Evolutionary conservation across 257 asterid species (phyloP).

Genomic region (Pogostemon cablin): DNA sequence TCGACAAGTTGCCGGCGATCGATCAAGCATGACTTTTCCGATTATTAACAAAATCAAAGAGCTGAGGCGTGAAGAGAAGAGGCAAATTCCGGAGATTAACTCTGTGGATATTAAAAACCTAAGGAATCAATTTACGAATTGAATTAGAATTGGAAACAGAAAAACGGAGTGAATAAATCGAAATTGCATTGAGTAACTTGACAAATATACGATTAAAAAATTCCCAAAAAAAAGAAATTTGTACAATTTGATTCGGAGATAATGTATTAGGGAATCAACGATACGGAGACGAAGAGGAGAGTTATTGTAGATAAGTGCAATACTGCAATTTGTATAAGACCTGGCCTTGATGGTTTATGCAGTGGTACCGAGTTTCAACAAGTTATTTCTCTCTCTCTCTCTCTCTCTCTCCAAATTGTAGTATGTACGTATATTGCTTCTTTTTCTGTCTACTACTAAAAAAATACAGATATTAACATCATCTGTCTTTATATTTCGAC

Average conservation of each 20-base stretch:
- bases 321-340: not conserved
- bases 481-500: constrained; percentile 36
- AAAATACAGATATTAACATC: constrained; percentile 39
- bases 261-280: constrained; percentile 27
- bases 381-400: constrained; percentile 12
- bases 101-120: constrained; percentile 26
- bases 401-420: constrained; percentile 16
- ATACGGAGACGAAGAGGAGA: constrained; percentile 25
- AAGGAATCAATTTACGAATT: constrained; percentile 29
- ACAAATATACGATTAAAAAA: constrained; percentile 22
- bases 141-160: constrained; percentile 30
- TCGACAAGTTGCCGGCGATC: constrained; percentile 44
- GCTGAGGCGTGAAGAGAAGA: constrained; percentile 17
- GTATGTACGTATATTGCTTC: not conserved
- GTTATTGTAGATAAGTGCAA: constrained; percentile 27
- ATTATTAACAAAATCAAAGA: constrained; percentile 25
- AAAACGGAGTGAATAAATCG: constrained; percentile 37
- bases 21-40: constrained; percentile 52
- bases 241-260: constrained; percentile 4
- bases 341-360: constrained; percentile 41
- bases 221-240: constrained; percentile 17
- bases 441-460: constrained; percentile 5
- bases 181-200: constrained; percentile 27
- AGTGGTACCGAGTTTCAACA: constrained; percentile 43
- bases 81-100: constrained; percentile 32